Evolutionary conservation across 306 rosid species (phyloP), one percentile per base, ranked within the genome.

Genomic region (Trifolium pratense): DNA sequence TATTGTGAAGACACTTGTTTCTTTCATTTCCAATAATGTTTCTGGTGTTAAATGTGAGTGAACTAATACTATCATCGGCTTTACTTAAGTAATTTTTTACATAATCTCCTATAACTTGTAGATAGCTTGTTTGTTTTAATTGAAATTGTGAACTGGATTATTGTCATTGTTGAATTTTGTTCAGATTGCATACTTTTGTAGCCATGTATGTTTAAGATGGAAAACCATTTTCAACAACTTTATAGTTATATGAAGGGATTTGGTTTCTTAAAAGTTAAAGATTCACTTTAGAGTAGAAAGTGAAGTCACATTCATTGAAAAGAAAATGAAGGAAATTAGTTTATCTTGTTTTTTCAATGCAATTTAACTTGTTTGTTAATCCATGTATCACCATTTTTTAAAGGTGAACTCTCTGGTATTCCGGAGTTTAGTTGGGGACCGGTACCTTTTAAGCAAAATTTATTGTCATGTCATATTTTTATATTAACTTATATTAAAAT

Each of bases 61-160:
- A 66, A 66, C 42, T 66, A 39, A 62, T 75, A 60, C 76, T 51
- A 55, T 68, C 70, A 62, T 52, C 74, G 65, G 71, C 75, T 66
- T 60, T 43, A 73, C 32, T 76, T 78, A 31, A n/a, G n/a, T 26
- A 0, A 6, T 46, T 42, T 82, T 57, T 49, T 59, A 71, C 63
- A 31, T 70, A 40, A 66, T 66, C 61, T 55, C 43, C 43, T 68
- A 43, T 73, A 63, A 75, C 81, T 43, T 80, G 84, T 79, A 81
- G 85, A 85, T 86, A 82, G 81, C 67, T 26, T 43, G 83, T 65
- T 40, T 72, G 40, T 70, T 80, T 70, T 58, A 37, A 80, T 72
- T 71, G 72, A 65, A 55, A 40, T 18, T 75, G 39, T 52, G 77
- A 36, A 36, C 34, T 29, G 5, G 40, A 31, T 53, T 70, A 36